These are phyloP conservation scores for Gomphus sp. DNA, from an alignment of 1,284 basidiomycete species.

Conservation along the genomic window DNA sequence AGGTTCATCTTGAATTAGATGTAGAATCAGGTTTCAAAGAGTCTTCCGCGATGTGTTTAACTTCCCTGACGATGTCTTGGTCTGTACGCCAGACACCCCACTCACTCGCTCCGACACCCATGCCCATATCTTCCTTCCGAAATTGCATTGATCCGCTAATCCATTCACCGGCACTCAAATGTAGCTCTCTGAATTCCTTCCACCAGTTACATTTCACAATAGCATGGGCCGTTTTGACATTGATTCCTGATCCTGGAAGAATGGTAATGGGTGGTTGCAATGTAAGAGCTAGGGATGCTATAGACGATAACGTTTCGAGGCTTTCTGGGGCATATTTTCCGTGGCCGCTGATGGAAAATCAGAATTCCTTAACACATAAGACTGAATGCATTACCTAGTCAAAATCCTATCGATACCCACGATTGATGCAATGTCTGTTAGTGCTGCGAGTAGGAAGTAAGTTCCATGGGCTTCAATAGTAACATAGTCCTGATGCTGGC, in stretches of 20 bases:
- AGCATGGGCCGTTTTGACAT: conserved; percentile 35
- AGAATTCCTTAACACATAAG: background rate
- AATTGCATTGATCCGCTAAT: conserved; percentile 40
- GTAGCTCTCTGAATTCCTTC: conserved; percentile 52
- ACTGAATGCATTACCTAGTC: conserved; percentile 46
- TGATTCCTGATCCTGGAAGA: conserved; percentile 68
- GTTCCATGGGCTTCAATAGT: background rate
- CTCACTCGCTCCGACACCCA: conserved; percentile 50
- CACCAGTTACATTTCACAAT: conserved; percentile 43
- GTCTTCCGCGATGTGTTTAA: conserved; percentile 29
- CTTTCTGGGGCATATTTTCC: conserved; percentile 32
- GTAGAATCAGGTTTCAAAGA: background rate
- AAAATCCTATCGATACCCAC: conserved; percentile 62
- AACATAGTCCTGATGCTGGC: conserved; percentile 22
- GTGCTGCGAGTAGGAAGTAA: conserved; percentile 30
- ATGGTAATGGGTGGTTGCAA: conserved; percentile 32
- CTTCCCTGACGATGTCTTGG: conserved; percentile 38
- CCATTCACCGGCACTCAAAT: conserved; percentile 63
- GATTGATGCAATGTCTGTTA: conserved; percentile 43
- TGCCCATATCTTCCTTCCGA: conserved; percentile 52
- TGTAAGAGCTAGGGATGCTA: background rate
- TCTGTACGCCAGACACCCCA: conserved; percentile 62
- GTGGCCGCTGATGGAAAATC: conserved; percentile 13
- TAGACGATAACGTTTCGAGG: conserved; percentile 30
- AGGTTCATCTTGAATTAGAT: background rate